Base-by-base conservation (phyloP, 257 asterid genomes). In the Plantago major region DNA sequence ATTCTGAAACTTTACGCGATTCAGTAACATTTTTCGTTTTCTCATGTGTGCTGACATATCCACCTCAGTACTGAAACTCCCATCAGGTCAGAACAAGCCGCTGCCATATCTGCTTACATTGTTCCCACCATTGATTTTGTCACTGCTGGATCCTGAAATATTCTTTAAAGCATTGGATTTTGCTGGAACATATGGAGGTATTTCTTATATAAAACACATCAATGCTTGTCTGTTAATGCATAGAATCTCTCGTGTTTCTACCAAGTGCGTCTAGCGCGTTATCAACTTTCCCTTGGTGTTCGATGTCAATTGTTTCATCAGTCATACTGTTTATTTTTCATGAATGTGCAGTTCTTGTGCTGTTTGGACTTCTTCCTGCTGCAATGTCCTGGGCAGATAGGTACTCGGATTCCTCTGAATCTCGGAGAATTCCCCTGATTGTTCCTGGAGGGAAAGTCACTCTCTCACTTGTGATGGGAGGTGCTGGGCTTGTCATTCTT, bases 101-200 rank as follows among this genome's bases (percentile, higher is more conserved):
- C 68, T 88, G 76, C 84, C 92, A 0, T 91, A 88, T 70, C 19
- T 76, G 14, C 92, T 88, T 13, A 78, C 95, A 33, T 53, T 84
- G 67, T 38, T 85, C 55, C 98, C 98, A 7, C 98, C 96, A 0
- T 63, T 91, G 79, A 65, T 88, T 18, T 67, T 91, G 38, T 79
- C 96, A 13, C 63, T 81, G 77, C 79, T 84, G 66, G 90, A 91
- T 77, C 98, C 96, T n/a, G 94, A 86, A 65, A 82, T 88, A 65
- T 91, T 88, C 84, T 91, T 88, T 75, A 91, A 88, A 73, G 96
- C 98, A 47, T 66, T 91, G 83, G 96, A 91, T 79, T 88, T 91
- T 61, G 95, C 98, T 13, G 95, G 95, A 73, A 91, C 98, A 10
- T 86, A 91, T 48, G 98, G 98, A 84, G 95, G 98, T 87, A 85